Conservation (phyloP, 208 protist species). For the Crithidia fasciculata region DNA sequence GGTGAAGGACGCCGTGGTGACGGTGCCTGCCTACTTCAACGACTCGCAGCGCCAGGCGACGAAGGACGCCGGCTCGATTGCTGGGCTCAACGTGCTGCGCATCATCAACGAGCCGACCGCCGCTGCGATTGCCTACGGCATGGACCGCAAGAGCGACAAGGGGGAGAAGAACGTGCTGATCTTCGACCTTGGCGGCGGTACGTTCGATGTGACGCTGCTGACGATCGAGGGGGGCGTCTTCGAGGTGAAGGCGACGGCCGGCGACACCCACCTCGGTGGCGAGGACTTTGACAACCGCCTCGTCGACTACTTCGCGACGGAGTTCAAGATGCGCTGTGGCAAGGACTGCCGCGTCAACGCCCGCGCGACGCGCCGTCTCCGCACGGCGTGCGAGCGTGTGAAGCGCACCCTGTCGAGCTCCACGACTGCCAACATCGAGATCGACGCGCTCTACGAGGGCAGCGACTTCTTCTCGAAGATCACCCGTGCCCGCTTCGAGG, state of each 20-base stretch:
- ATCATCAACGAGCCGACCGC: slow-evolving; percentile 99
- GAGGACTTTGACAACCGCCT: slow-evolving; percentile 99
- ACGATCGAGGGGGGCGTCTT: slow-evolving; percentile 99
- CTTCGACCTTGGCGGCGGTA: slow-evolving; percentile 98
- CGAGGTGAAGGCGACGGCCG: slow-evolving; percentile 99
- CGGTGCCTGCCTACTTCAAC: slow-evolving; percentile 99
- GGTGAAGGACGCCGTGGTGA: slow-evolving; percentile 96
- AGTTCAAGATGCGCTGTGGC: slow-evolving; percentile 93
- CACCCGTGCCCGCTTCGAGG: slow-evolving; percentile 99
- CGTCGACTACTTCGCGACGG: slow-evolving; percentile 96
- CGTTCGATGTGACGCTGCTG: slow-evolving; percentile 99
- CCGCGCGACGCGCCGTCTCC: slow-evolving; percentile 80
- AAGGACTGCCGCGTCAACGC: slow-evolving; percentile 81
- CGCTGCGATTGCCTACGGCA: slow-evolving; percentile 99
- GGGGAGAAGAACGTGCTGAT: slow-evolving; percentile 94
- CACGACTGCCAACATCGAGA: slow-evolving; percentile 95
- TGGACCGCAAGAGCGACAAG: slow-evolving; percentile 95
- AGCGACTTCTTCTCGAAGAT: slow-evolving; percentile 97
- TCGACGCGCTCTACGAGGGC: slow-evolving; percentile 98
- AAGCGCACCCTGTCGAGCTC: slow-evolving; percentile 98
- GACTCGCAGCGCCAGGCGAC: slow-evolving; percentile 99
- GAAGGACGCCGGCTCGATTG: slow-evolving; percentile 98
- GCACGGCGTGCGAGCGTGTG: slow-evolving; percentile 93
- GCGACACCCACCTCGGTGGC: slow-evolving; percentile 99
- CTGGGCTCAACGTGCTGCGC: slow-evolving; percentile 97